These are phyloP conservation scores for Chaetothyriales sp. DNA, from an alignment of 2,329 filamentous ascomycete genomes.

Conservation along the genomic window DNA sequence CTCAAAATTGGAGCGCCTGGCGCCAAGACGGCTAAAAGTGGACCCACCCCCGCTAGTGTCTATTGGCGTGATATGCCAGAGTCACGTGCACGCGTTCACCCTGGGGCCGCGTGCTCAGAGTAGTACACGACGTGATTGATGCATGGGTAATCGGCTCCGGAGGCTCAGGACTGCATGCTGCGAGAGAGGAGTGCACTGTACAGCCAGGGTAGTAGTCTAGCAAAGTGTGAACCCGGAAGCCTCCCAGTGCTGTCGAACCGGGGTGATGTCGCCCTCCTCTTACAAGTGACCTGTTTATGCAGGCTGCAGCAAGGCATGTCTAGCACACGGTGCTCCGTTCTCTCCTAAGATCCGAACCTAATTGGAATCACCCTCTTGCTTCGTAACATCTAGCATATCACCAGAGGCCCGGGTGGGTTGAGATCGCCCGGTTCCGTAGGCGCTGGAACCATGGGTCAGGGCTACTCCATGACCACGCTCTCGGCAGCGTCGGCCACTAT, in stretches of 20 bases:
- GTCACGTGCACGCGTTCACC: neutral
- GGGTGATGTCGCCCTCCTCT: neutral
- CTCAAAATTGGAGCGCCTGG: neutral
- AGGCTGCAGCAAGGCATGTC: neutral
- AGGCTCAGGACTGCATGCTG: neutral
- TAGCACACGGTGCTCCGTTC: neutral
- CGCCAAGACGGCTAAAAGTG: neutral
- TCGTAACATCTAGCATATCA: neutral
- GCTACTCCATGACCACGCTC: constrained; percentile 83
- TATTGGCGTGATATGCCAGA: neutral
- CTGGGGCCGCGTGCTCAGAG: too few relatives aligned
- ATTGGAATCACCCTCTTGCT: neutral
- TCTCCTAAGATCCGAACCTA: neutral
- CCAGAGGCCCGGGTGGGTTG: neutral
- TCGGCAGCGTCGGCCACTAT: constrained; percentile 86
- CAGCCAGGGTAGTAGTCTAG: neutral
- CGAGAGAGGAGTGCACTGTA: neutral
- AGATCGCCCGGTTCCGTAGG: neutral
- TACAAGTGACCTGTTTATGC: neutral
- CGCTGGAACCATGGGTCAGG: constrained; percentile 66
- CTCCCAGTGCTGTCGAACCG: neutral
- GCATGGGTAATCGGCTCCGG: neutral
- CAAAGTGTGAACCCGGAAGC: neutral
- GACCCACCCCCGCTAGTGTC: neutral
- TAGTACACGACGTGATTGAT: neutral